A percentile compares a stretch with the other conserved stretches of the same genome.
Evolutionary conservation across 2,329 filamentous ascomycete species (phyloP).

Genomic region (Magnaporthales sp.): DNA sequence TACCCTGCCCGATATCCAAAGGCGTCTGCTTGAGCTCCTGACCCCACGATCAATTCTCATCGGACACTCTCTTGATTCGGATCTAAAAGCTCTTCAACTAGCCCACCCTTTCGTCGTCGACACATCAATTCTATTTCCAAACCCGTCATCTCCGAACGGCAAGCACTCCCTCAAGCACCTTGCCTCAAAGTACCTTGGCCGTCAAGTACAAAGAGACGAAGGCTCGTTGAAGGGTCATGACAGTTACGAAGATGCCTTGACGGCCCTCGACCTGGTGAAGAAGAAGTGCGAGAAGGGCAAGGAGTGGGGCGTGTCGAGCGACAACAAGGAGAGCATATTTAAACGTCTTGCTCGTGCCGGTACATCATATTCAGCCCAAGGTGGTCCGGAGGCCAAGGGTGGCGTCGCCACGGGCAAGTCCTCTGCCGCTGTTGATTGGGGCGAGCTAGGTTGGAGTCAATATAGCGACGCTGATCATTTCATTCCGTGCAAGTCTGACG

Average conservation of each 20-base stretch:
- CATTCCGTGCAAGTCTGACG: slow-evolving; percentile 48
- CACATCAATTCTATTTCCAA: slow-evolving; percentile 82
- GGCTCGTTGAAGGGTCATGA: slow-evolving; percentile 68
- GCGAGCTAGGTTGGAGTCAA: slow-evolving; percentile 57
- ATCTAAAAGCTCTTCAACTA: slow-evolving; percentile 74
- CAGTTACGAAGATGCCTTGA: slow-evolving; percentile 84
- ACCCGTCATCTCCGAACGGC: slow-evolving; percentile 79
- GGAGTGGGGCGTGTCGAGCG: slow-evolving; percentile 72
- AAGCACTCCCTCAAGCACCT: slow-evolving; percentile 90
- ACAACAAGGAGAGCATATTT: slow-evolving; percentile 78
- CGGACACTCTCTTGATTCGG: slow-evolving; percentile 75
- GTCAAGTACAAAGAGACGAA: slow-evolving; percentile 76
- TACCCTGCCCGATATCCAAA: slow-evolving; percentile 73
- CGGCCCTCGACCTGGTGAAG: slow-evolving; percentile 87
- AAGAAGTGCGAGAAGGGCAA: slow-evolving; percentile 93
- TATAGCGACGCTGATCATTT: slow-evolving; percentile 47
- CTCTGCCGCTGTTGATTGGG: slow-evolving; percentile 82
- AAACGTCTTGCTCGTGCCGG: slow-evolving; percentile 63
- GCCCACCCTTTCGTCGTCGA: slow-evolving; percentile 92
- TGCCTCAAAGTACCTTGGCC: slow-evolving; percentile 72
- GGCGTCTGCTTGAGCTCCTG: slow-evolving; percentile 63
- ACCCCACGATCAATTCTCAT: slow-evolving; percentile 65
- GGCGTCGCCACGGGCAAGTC: slow-evolving; percentile 49
- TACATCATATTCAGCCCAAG: slow-evolving; percentile 52
- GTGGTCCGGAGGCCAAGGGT: slow-evolving; percentile 46